Evolutionary conservation across 805 yeast genomes (phyloP).

Genomic region (Ogataea haglerorum): DNA sequence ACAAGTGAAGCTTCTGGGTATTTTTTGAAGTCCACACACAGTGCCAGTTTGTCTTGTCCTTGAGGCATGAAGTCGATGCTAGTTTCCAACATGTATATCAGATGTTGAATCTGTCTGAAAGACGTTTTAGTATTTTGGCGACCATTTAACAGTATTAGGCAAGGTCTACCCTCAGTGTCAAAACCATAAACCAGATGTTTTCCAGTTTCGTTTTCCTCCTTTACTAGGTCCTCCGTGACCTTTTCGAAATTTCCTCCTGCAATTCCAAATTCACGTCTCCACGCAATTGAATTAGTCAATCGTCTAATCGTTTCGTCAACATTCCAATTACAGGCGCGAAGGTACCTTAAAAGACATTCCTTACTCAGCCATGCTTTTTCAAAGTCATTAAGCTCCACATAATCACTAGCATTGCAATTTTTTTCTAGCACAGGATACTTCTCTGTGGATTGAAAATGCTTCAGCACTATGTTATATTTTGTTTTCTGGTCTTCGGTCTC

Average conservation of each 20-base stretch:
- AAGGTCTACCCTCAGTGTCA: constrained; percentile 89
- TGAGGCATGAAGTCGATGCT: constrained; percentile 93
- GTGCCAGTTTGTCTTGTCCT: constrained; percentile 90
- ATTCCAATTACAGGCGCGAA: constrained; percentile 92
- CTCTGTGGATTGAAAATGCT: constrained; percentile 53
- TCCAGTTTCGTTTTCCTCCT: constrained; percentile 83
- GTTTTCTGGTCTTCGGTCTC: constrained; percentile 47
- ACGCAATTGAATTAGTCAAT: constrained; percentile 69
- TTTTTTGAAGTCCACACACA: constrained; percentile 89
- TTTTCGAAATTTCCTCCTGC: constrained; percentile 44
- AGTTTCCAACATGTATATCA: constrained; percentile 88
- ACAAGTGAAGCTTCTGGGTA: constrained; percentile 47
- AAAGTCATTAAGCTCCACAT: constrained; percentile 37
- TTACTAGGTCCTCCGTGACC: constrained; percentile 50
- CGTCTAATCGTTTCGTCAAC: constrained; percentile 65
- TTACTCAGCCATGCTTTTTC: constrained; percentile 90
- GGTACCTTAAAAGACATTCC: constrained; percentile 84
- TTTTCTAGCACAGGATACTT: constrained; percentile 50
- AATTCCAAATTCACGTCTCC: constrained; percentile 94
- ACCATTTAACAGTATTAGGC: constrained; percentile 87
- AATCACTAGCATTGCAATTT: constrained; percentile 28
- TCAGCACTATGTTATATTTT: constrained; percentile 56
- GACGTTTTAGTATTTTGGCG: constrained; percentile 94
- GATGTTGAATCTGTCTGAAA: constrained; percentile 85
- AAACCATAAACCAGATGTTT: constrained; percentile 87